Evolutionary conservation across 768 basidiomycete genomes (phyloP), one percentile per base, ranked within the genome.

Genomic region (Podaxis sp.): DNA sequence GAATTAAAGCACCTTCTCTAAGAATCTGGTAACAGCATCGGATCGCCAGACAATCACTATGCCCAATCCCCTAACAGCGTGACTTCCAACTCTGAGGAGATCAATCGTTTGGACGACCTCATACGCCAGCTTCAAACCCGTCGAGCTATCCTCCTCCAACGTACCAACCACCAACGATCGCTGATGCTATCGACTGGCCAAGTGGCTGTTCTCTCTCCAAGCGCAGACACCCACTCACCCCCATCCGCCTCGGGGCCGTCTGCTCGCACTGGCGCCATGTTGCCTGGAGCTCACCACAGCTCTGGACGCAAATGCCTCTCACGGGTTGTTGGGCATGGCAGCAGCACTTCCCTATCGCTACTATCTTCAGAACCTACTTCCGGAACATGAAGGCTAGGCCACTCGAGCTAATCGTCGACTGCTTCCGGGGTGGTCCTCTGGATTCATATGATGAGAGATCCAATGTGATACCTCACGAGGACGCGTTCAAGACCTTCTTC

Each of bases 401-500:
- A 21, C 52, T 53, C 10, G 52, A 53, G 16, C 7, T 53, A 16
- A 18, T 37, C 35, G 27, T 53, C n/a, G 52, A 21, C 16, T 53
- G 52, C 35, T 53, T 37, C 32, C 52, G 35, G 5, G 35, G 52
- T 37, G 11, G 27, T 27, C 21, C 21, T 25, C 10, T 53, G 10
- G 18, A 35, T 21, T 13, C 10, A 4, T 7, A 36, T 37, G 52
- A 53, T 18, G n/a, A 14, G 4, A 18, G 40, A 42, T 5, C n/a
- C 5, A 36, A 53, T 6, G 14, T 16, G n/a, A 53, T 36, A 35
- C 28, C 52, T 11, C 52, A 37, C 32, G 52, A 37, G 27, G 52
- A 53, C n/a, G 52, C n/a, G 27, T 53, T 53, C 32, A 53, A 53
- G 10, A 36, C 52, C 6, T 38, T 53, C 52, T 53, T 53, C n/a